Base-by-base conservation (phyloP, 768 basidiomycete genomes). In the Russula dissimulans region DNA sequence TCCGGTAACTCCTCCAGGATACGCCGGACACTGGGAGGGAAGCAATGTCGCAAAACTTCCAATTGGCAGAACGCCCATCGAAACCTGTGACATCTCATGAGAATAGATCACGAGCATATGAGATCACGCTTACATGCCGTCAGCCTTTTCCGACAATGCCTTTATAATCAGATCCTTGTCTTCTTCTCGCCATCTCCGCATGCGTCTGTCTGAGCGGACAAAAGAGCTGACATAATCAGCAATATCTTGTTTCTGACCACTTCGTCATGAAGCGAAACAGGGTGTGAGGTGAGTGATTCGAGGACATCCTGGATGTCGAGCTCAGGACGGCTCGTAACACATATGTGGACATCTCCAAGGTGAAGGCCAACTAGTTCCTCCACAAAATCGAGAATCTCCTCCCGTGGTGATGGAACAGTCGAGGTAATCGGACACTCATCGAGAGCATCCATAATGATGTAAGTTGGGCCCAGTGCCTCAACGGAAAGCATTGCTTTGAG, bases 251-350 rank as follows among this genome's bases (percentile, higher is more conserved):
- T 43, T 32, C 22, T 38, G 41, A n/a, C 52, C 41, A 4, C 29
- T 34, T 54, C 42, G 11, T 54, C 53, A 44, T 54, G 53, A 34
- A 54, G 53, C 3, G 42, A 54, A 1, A 54, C 53, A 0, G 15
- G 15, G 11, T 8, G 18, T 38, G 1, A 4, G 17, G 59, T 8
- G 5, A 60, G 36, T 4, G 41, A 15, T 31, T 55, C 14, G 17
- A 60, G 54, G 15, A 44, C 26, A 11, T 8, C 1, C 41, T 7
- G 47, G n/a, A 60, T 49, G 47, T 60, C 59, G 14, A 29, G 39
- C 39, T 60, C 54, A 5, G 59, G 32, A 3, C 59, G 47, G 14
- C 59, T 60, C 10, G 59, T 55, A 0, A 49, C 41, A 11, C 59
- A 60, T 14, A 60, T 29, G 32, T 34, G 47, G 3, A 60, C 5